Conservation (phyloP, 78 protist genomes). For the Speleostelium caveatum region DNA sequence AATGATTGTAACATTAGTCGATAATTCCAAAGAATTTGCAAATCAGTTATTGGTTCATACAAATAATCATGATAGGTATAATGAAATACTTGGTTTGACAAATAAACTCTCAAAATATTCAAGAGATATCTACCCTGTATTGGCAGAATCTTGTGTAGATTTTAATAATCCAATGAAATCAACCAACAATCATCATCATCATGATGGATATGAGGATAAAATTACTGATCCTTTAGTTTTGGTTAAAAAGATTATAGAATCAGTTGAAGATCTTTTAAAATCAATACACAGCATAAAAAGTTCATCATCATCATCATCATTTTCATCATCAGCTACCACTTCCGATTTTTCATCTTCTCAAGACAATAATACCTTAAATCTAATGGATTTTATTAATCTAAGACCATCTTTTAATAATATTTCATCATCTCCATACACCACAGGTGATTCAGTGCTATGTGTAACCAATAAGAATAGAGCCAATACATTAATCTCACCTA, state of each 20-base stretch:
- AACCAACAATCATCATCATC: background rate
- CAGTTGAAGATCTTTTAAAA: background rate
- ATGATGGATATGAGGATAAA: background rate
- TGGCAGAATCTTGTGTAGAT: background rate
- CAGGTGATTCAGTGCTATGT: background rate
- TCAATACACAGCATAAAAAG: background rate
- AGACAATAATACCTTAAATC: background rate
- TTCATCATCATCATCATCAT: background rate
- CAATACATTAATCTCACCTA: background rate
- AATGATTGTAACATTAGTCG: background rate
- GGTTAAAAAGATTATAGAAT: background rate
- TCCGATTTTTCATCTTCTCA: background rate
- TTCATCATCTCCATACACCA: background rate
- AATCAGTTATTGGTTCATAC: too few species aligned
- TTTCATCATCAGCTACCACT: background rate
- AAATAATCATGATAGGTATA: too few species aligned
- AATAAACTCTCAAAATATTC: background rate
- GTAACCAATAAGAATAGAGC: too few species aligned
- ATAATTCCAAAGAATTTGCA: conserved; percentile 4
- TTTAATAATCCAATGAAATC: background rate
- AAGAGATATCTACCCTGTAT: background rate
- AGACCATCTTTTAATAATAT: background rate
- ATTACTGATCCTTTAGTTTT: background rate
- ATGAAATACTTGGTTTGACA: background rate
- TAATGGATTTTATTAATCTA: background rate